Conservation (phyloP, 2,329 filamentous ascomycete genomes). For the Sporothrix brunneoviolacea region DNA sequence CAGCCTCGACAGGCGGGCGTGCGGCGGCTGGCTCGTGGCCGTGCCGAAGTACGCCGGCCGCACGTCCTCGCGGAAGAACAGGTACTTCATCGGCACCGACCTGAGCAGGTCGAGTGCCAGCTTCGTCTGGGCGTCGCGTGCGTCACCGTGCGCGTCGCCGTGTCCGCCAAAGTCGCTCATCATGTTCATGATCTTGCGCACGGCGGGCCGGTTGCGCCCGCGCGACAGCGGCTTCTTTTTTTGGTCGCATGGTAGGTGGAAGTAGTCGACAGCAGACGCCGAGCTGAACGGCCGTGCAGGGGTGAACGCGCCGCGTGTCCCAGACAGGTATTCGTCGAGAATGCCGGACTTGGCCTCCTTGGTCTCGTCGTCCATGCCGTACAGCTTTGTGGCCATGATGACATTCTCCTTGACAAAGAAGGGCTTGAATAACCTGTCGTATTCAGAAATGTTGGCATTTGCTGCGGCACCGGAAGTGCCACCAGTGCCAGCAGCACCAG, state of each 20-base stretch:
- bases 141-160: constrained; percentile 37
- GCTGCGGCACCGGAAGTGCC: not conserved
- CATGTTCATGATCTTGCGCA: constrained; percentile 53
- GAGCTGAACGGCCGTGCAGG: constrained; percentile 30
- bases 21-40: constrained; percentile 52
- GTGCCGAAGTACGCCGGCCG: constrained; percentile 68
- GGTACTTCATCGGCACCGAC: constrained; percentile 55
- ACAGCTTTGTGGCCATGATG: constrained; percentile 56
- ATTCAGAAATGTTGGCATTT: constrained; percentile 39
- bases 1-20: constrained; percentile 42
- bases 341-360: constrained; percentile 43
- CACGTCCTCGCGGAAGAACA: constrained; percentile 58
- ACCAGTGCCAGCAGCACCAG: not conserved
- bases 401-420: constrained; percentile 75
- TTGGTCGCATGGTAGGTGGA: constrained; percentile 35
- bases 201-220: constrained; percentile 31
- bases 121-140: constrained; percentile 32
- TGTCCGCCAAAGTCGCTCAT: constrained; percentile 25
- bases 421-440: constrained; percentile 66
- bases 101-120: constrained; percentile 37
- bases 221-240: constrained; percentile 24
- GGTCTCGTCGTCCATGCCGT: constrained; percentile 52
- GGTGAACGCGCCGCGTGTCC: constrained; percentile 40
- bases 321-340: constrained; percentile 46
- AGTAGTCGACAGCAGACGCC: constrained; percentile 34